Evolutionary conservation across 2,329 filamentous ascomycete genomes (phyloP).

Genomic region (Fusarium ambrosium): DNA sequence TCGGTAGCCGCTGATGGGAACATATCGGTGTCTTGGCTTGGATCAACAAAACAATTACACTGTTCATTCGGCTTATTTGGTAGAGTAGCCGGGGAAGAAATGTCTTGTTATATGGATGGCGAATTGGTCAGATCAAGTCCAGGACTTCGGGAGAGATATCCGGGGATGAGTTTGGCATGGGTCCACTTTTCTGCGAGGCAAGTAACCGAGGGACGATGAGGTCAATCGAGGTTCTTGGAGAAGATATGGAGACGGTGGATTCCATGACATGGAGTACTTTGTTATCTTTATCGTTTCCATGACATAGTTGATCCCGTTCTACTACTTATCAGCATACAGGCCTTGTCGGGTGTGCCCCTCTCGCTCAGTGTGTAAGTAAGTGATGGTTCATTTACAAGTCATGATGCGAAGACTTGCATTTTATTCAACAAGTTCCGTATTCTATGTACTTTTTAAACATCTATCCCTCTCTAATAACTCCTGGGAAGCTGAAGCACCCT

Average conservation of each 20-base stretch:
- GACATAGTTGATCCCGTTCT: background rate
- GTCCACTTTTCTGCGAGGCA: conserved; percentile 18
- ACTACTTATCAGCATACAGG: no score
- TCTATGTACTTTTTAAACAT: background rate
- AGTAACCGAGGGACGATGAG: conserved; percentile 12
- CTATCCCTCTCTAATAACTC: conserved; percentile 67
- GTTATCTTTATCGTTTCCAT: background rate
- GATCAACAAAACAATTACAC: background rate
- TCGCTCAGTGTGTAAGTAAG: background rate
- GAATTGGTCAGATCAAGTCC: background rate
- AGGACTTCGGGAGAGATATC: background rate
- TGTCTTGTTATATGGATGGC: conserved; percentile 10
- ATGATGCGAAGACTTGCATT: background rate
- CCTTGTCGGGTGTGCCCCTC: background rate
- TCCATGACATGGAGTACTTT: background rate
- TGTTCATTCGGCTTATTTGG: conserved; percentile 23
- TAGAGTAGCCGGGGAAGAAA: conserved; percentile 21
- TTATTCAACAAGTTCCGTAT: background rate
- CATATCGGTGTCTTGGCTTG: conserved; percentile 16
- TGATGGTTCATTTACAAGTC: background rate
- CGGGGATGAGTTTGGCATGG: background rate
- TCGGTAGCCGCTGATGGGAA: background rate
- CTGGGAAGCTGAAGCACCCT: conserved; percentile 75
- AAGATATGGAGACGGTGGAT: background rate
- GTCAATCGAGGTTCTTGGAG: background rate